Evolutionary conservation across 108 stramenopile genomes (phyloP).

Genomic region (Nitzschia inconspicua): DNA sequence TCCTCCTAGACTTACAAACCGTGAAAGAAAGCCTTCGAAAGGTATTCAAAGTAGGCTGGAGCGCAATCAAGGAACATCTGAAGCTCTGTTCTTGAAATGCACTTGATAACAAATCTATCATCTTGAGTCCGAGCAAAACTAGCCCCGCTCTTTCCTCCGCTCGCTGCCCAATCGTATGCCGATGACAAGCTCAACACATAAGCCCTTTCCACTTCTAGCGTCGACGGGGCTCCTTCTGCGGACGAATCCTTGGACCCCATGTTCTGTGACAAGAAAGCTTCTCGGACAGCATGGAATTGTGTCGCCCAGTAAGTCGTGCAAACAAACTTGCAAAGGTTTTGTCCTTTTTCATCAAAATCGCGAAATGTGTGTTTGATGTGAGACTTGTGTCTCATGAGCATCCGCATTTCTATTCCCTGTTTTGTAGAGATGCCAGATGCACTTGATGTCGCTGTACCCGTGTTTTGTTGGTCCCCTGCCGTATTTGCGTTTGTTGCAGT

Average conservation of each 20-base stretch:
- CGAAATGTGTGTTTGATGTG: conserved; percentile 92
- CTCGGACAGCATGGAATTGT: conserved; percentile 94
- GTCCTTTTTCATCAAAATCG: conserved; percentile 88
- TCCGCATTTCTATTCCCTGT: conserved; percentile 74
- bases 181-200: conserved; percentile 84
- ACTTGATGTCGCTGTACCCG: conserved; percentile 15
- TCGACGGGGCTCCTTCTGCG: background rate
- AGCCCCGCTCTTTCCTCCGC: conserved; percentile 94
- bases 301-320: conserved; percentile 94
- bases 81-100: conserved; percentile 91
- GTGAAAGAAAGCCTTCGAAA: conserved; percentile 94
- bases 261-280: conserved; percentile 66
- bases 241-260: conserved; percentile 13
- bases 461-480: conserved; percentile 17
- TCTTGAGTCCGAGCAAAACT: conserved; percentile 80
- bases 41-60: conserved; percentile 96
- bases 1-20: conserved; percentile 44
- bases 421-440: conserved; percentile 20
- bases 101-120: conserved; percentile 93
- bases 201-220: conserved; percentile 66
- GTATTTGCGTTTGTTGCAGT: conserved; percentile 13
- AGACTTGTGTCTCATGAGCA: conserved; percentile 82
- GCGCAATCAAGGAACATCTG: conserved; percentile 98
- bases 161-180: conserved; percentile 82
- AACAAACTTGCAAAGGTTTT: conserved; percentile 89